Evolutionary conservation across 129 eudicot species (phyloP).

Genomic region (Pittosporum tobira): DNA sequence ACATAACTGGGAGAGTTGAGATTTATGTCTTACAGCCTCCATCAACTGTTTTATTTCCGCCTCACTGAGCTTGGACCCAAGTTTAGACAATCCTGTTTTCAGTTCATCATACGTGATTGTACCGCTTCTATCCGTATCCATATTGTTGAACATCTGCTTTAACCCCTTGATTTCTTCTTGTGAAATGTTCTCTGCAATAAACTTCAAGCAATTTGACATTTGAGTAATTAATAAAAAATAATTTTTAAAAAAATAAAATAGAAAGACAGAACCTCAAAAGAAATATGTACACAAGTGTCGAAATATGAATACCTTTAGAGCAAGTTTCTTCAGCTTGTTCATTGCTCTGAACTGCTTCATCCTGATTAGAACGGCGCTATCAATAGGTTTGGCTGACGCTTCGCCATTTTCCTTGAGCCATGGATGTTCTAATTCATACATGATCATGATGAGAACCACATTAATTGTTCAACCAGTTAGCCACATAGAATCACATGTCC

Average conservation of each 20-base stretch:
- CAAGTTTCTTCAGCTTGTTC: slow-evolving; percentile 92
- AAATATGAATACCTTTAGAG: slow-evolving; percentile 52
- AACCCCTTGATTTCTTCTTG: slow-evolving; percentile 81
- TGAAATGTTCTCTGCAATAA: slow-evolving; percentile 70
- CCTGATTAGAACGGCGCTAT: slow-evolving; percentile 77
- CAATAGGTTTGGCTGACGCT: slow-evolving; percentile 79
- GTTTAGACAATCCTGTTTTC: slow-evolving; percentile 58
- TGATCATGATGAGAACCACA: neutral
- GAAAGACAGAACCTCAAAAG: too few species aligned
- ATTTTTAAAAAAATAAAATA: too few species aligned
- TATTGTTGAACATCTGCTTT: slow-evolving; percentile 78
- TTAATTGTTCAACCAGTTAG: neutral
- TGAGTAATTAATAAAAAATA: neutral
- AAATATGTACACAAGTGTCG: neutral
- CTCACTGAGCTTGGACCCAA: slow-evolving; percentile 70
- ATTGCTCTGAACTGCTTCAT: slow-evolving; percentile 96
- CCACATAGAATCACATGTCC: neutral
- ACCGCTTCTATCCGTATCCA: slow-evolving; percentile 86
- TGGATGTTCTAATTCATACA: slow-evolving; percentile 61
- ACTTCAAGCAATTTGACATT: slow-evolving; percentile 24
- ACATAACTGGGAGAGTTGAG: neutral
- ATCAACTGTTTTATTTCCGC: slow-evolving; percentile 64
- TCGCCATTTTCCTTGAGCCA: slow-evolving; percentile 91
- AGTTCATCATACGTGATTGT: slow-evolving; percentile 83
- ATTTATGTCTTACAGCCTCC: slow-evolving; percentile 79